phyloP scores from a whole-genome alignment of 1,284 basidiomycete genomes.

The Sphaerobolus stellatus region DNA sequence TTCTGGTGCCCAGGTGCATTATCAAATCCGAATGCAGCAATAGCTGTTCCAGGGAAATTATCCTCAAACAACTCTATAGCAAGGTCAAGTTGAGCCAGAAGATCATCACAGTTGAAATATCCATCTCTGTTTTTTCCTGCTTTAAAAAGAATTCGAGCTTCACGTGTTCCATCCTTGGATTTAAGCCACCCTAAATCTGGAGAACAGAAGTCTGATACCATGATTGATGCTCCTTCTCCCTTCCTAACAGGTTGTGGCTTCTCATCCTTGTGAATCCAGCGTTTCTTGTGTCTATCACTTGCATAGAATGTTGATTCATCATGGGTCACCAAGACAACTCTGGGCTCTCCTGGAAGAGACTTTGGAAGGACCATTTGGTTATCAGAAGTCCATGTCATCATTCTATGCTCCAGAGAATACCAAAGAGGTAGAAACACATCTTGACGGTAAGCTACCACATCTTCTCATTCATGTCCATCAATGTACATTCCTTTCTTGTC shows the following conservation, averaged over 20 bases:
- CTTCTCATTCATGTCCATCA: slow-evolving; percentile 34
- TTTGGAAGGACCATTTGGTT: not conserved
- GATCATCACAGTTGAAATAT: slow-evolving; percentile 28
- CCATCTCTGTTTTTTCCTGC: slow-evolving; percentile 37
- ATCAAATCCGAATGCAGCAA: slow-evolving; percentile 36
- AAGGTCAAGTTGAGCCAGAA: slow-evolving; percentile 27
- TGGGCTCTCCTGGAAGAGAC: slow-evolving; percentile 11
- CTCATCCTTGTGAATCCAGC: slow-evolving; percentile 31
- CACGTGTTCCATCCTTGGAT: slow-evolving; percentile 18
- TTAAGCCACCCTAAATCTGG: slow-evolving; percentile 31
- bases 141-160: slow-evolving; percentile 29
- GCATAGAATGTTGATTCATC: slow-evolving; percentile 42
- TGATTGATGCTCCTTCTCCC: slow-evolving; percentile 36
- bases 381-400: slow-evolving; percentile 5
- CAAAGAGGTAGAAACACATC: slow-evolving; percentile 13
- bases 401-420: slow-evolving; percentile 8
- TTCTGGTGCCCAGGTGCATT: slow-evolving; percentile 39
- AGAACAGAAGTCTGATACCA: slow-evolving; percentile 37
- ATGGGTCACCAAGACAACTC: slow-evolving; percentile 27
- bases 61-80: slow-evolving; percentile 37
- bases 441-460: slow-evolving; percentile 32
- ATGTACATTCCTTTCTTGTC: slow-evolving; percentile 31
- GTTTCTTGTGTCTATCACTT: slow-evolving; percentile 30
- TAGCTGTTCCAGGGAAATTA: slow-evolving; percentile 22
- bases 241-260: slow-evolving; percentile 29